Percentiles rank a stretch among this genome's conserved stretches.
Evolutionary conservation across 495 filamentous ascomycete species (phyloP).

Genomic region (Penicillium turbatum): DNA sequence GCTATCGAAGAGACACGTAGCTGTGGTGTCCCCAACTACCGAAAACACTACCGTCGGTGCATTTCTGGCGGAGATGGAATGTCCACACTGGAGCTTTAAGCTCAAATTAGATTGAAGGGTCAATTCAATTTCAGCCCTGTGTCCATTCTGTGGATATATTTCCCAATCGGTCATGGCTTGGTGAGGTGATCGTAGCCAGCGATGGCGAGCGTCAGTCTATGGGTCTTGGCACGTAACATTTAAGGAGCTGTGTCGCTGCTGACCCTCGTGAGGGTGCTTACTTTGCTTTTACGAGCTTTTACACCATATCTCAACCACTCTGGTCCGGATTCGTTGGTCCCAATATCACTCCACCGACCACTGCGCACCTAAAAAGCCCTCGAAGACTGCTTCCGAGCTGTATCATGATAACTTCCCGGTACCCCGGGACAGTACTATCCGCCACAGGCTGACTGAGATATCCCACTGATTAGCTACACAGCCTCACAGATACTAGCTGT

Average conservation of each 20-base stretch:
- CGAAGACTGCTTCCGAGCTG: background rate
- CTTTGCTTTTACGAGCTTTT: background rate
- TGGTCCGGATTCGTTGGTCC: background rate
- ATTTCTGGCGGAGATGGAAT: background rate
- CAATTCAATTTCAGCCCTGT: slow-evolving; percentile 15
- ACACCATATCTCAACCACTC: background rate
- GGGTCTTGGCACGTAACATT: slow-evolving; percentile 32
- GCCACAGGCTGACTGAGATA: background rate
- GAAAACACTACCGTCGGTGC: slow-evolving; percentile 11
- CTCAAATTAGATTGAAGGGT: slow-evolving; percentile 20
- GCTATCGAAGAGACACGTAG: background rate
- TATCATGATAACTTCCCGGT: background rate
- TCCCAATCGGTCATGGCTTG: slow-evolving; percentile 10
- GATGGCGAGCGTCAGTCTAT: slow-evolving; percentile 32
- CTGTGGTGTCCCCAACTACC: slow-evolving; percentile 9
- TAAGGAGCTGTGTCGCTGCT: slow-evolving; percentile 17
- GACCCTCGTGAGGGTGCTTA: background rate
- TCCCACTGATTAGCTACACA: background rate
- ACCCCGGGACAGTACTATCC: background rate
- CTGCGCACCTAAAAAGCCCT: background rate
- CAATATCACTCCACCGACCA: background rate
- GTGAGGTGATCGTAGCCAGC: slow-evolving; percentile 38
- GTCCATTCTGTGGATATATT: background rate
- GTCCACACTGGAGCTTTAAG: slow-evolving; percentile 15
- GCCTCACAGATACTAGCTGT: background rate